Evolutionary conservation across 2,329 filamentous ascomycete species (phyloP).

Genomic region (Periconia sp.): DNA sequence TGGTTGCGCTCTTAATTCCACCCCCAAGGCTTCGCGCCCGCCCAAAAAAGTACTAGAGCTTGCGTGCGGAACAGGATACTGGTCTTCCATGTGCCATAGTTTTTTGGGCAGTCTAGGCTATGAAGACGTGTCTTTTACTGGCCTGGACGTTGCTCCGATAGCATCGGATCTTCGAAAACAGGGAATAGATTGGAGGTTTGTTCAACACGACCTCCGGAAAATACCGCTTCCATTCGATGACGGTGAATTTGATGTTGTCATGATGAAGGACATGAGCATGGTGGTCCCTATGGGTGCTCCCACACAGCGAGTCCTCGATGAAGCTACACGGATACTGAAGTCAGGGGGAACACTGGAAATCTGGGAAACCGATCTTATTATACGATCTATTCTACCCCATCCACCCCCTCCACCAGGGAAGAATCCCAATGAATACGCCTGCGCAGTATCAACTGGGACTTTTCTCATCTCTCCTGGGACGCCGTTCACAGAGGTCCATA

Average conservation of each 20-base stretch:
- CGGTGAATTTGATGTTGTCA: slow-evolving; percentile 82
- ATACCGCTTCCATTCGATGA: slow-evolving; percentile 76
- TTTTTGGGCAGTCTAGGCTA: slow-evolving; percentile 72
- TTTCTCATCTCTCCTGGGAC: slow-evolving; percentile 83
- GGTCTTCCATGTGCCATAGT: slow-evolving; percentile 85
- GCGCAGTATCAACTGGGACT: slow-evolving; percentile 70
- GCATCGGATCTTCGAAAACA: slow-evolving; percentile 66
- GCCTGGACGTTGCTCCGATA: slow-evolving; percentile 77
- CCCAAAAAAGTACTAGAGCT: slow-evolving; percentile 81
- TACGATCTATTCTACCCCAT: slow-evolving; percentile 81
- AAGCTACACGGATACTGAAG: slow-evolving; percentile 74
- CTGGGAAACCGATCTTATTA: slow-evolving; percentile 85
- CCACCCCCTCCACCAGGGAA: slow-evolving; percentile 61
- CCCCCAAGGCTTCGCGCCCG: slow-evolving; percentile 64
- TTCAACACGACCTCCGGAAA: slow-evolving; percentile 81
- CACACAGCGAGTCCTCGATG: slow-evolving; percentile 63
- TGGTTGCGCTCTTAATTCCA: slow-evolving; percentile 76
- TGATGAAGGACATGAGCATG: slow-evolving; percentile 81
- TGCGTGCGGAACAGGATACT: slow-evolving; percentile 84
- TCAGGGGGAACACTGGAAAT: slow-evolving; percentile 81
- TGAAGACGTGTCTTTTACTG: slow-evolving; percentile 73
- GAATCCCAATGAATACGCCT: slow-evolving; percentile 63
- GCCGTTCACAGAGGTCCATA: slow-evolving; percentile 77
- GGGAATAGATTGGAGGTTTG: slow-evolving; percentile 84
- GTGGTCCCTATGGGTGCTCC: slow-evolving; percentile 60